These are phyloP conservation scores for Isochrysis galbana DNA, from an alignment of 78 protist species.

Conservation along the genomic window DNA sequence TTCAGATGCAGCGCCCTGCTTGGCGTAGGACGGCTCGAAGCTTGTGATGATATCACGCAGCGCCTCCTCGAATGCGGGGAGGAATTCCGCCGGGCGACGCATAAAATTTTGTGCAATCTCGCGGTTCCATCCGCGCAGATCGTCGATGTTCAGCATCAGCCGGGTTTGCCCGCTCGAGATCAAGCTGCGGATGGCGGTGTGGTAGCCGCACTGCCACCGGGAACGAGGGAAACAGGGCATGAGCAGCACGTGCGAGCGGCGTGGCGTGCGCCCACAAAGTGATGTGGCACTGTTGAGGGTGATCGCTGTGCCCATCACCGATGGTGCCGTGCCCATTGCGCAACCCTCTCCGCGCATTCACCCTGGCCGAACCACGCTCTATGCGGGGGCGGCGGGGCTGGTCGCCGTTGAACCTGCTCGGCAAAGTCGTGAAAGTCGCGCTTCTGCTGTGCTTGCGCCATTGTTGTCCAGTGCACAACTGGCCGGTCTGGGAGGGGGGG, in stretches of 20 bases:
- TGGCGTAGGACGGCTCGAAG: background rate
- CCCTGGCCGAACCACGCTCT: background rate
- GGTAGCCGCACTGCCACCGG: no score
- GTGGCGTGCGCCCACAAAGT: no score
- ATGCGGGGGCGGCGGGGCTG: background rate
- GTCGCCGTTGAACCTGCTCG: background rate
- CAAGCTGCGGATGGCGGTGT: background rate
- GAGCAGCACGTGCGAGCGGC: no score
- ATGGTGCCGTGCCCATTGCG: background rate
- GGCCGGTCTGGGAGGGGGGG: no score
- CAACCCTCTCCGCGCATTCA: background rate
- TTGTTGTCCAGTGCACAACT: no score
- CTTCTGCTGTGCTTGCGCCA: background rate
- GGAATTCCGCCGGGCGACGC: constrained; percentile 12
- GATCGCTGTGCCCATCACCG: background rate
- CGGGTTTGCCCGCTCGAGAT: background rate
- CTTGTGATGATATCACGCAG: constrained; percentile 6
- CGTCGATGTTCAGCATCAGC: constrained; percentile 57
- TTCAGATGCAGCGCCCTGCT: background rate
- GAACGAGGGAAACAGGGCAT: background rate
- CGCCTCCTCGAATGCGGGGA: constrained; percentile 60
- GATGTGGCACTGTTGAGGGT: no score
- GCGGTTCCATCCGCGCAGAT: constrained; percentile 16
- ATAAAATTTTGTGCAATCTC: background rate
- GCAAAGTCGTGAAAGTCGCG: background rate